These are phyloP conservation scores for Penicillium taxi DNA, from an alignment of 495 filamentous ascomycete genomes.

Conservation along the genomic window DNA sequence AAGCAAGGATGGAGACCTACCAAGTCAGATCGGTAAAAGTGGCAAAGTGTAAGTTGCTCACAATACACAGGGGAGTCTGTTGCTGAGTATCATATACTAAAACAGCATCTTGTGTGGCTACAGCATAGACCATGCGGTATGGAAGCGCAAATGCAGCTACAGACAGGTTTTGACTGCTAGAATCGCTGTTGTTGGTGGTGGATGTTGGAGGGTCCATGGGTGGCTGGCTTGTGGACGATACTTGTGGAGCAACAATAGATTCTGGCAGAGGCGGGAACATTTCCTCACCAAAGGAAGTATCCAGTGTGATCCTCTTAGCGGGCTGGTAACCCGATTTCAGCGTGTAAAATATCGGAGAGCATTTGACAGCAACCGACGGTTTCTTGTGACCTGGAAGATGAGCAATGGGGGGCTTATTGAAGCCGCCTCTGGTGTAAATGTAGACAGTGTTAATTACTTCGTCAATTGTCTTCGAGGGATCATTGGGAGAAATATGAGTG, in stretches of 20 bases:
- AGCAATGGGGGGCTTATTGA: slow-evolving; percentile 96
- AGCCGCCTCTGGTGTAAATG: slow-evolving; percentile 91
- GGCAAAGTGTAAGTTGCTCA: slow-evolving; percentile 94
- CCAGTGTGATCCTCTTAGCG: slow-evolving; percentile 86
- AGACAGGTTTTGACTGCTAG: slow-evolving; percentile 45
- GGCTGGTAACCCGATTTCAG: slow-evolving; percentile 57
- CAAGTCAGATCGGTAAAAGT: slow-evolving; percentile 96
- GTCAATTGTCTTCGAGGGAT: slow-evolving; percentile 63
- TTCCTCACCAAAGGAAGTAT: slow-evolving; percentile 83
- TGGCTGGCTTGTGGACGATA: slow-evolving; percentile 43
- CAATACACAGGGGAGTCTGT: slow-evolving; percentile 79
- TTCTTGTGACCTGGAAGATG: slow-evolving; percentile 98
- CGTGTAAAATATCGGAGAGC: slow-evolving; percentile 84
- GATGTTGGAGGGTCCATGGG: slow-evolving; percentile 78
- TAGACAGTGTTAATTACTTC: slow-evolving; percentile 97
- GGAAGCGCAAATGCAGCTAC: slow-evolving; percentile 70
- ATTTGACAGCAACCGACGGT: slow-evolving; percentile 90
- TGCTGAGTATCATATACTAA: slow-evolving; percentile 97
- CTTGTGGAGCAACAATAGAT: slow-evolving; percentile 55
- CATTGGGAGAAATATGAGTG: slow-evolving; percentile 56
- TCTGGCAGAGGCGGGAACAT: slow-evolving; percentile 77
- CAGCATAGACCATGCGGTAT: slow-evolving; percentile 93
- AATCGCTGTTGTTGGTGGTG: slow-evolving; percentile 44
- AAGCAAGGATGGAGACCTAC: slow-evolving; percentile 44
- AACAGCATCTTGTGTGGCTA: slow-evolving; percentile 96